Evolutionary conservation across 2,329 filamentous ascomycete genomes (phyloP), one percentile per base, ranked within the genome.

Genomic region (Aspergillus udagawae): DNA sequence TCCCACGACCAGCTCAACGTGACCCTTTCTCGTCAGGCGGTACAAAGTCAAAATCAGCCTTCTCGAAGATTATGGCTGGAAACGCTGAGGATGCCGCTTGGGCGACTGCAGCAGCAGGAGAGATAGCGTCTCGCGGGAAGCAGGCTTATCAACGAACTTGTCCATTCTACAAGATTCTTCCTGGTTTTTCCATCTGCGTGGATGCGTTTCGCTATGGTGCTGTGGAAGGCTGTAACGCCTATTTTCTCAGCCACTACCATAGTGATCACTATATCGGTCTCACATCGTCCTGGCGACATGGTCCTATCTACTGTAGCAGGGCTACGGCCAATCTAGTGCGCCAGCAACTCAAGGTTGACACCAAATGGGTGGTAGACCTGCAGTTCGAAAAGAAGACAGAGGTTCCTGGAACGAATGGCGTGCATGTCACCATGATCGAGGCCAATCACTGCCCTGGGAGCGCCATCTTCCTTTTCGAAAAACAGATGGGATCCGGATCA

Each of bases 161-260:
- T 69, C 94, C 94, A 0, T 99, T 99, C 68, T 99, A 99, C 79
- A 99, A 99, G 74, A 97, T 97, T 62, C 87, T 99, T 77, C 92
- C 93, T 0, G 92, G 91, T 0, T 89, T 97, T 67, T 91, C 83
- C 62, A 95, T 97, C 53, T 95, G 91, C 57, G 94, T 99, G 0
- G 94, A 99, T 73, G 94, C 94, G 0, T 96, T 99, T 69, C 86
- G 93, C 21, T 99, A 97, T 68, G 94, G 94, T 2, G 91, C 92
- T 3, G 91, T 99, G 0, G 83, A 95, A 69, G 92, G 91, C 0
- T 96, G 92, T 72, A 88, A 90, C 54, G 94, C 93, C 1, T 99
- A 99, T 71, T 99, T 99, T 65, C 82, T 99, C 10, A 97, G 92
- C 66, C 94, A 99, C 70, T 99, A 97, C 65, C 94, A 99, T 74